phyloP scores from a whole-genome alignment of 2,329 filamentous ascomycete species.

The Chaetomiaceae sp. region DNA sequence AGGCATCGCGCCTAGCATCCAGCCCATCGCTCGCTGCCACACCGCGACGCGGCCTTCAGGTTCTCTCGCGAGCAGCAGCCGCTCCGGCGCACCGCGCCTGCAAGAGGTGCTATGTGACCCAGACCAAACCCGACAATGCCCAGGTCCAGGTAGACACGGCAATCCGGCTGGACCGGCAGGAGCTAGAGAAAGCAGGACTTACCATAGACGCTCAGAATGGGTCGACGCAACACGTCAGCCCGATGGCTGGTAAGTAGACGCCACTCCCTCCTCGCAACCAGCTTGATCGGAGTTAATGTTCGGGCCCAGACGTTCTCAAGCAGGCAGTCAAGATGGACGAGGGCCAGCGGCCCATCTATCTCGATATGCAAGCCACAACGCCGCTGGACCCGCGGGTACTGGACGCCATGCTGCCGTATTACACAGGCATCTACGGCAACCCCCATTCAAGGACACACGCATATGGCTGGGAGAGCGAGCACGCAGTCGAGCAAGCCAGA shows the following conservation, averaged over 20 bases:
- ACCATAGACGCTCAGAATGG: slow-evolving; percentile 47
- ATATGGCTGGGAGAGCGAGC: slow-evolving; percentile 98
- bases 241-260: slow-evolving; percentile 58
- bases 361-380: slow-evolving; percentile 97
- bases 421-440: slow-evolving; percentile 91
- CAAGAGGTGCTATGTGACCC: slow-evolving; percentile 69
- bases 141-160: slow-evolving; percentile 79
- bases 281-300: slow-evolving; percentile 9
- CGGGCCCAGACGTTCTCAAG: slow-evolving; percentile 68
- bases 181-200: slow-evolving; percentile 64
- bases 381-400: slow-evolving; percentile 91
- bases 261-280: slow-evolving; percentile 23
- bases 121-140: slow-evolving; percentile 73
- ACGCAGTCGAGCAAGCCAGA: slow-evolving; percentile 83
- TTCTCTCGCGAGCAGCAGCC: slow-evolving; percentile 33
- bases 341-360: slow-evolving; percentile 89
- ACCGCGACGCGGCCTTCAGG: slow-evolving; percentile 33
- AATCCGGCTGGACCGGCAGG: slow-evolving; percentile 81
- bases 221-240: slow-evolving; percentile 69
- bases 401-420: slow-evolving; percentile 93
- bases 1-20: slow-evolving; percentile 60
- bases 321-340: slow-evolving; percentile 91
- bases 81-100: slow-evolving; percentile 31
- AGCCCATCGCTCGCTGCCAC: slow-evolving; percentile 37
- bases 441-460: slow-evolving; percentile 96